Evolutionary conservation across 768 basidiomycete genomes (phyloP).

Genomic region (Leccinellum albellum): DNA sequence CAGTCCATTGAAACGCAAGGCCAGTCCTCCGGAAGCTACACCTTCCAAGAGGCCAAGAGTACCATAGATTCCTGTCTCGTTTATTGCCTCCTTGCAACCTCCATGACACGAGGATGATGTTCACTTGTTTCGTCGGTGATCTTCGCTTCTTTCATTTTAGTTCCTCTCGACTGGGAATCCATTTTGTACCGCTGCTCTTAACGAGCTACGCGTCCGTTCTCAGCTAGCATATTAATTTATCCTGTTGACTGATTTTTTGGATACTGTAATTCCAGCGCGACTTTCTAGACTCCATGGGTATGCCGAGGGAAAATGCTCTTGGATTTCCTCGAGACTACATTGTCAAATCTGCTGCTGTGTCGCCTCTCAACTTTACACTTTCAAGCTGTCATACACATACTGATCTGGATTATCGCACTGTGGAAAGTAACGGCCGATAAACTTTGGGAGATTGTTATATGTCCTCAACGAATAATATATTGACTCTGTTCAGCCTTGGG

Average conservation of each 20-base stretch:
- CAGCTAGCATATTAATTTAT: background rate
- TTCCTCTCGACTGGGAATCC: background rate
- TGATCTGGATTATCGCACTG: no score
- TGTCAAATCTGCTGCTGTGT: no score
- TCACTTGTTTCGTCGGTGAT: background rate
- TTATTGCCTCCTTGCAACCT: background rate
- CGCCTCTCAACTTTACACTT: no score
- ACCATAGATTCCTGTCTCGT: background rate
- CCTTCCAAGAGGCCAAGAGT: conserved; percentile 20
- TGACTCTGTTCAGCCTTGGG: no score
- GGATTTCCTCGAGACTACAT: no score
- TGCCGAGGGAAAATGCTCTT: no score
- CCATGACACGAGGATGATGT: background rate
- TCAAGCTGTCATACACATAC: no score
- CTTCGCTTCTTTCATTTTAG: background rate
- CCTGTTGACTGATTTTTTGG: background rate
- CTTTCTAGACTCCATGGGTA: background rate
- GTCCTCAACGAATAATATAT: no score
- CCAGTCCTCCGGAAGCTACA: background rate
- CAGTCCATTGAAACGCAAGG: conserved; percentile 23
- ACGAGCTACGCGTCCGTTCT: background rate
- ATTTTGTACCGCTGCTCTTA: background rate
- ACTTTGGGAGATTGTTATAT: no score
- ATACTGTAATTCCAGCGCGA: background rate
- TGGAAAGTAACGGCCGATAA: no score